phyloP scores from a whole-genome alignment of 2,329 filamentous ascomycete genomes.

The Alternaria triticina region DNA sequence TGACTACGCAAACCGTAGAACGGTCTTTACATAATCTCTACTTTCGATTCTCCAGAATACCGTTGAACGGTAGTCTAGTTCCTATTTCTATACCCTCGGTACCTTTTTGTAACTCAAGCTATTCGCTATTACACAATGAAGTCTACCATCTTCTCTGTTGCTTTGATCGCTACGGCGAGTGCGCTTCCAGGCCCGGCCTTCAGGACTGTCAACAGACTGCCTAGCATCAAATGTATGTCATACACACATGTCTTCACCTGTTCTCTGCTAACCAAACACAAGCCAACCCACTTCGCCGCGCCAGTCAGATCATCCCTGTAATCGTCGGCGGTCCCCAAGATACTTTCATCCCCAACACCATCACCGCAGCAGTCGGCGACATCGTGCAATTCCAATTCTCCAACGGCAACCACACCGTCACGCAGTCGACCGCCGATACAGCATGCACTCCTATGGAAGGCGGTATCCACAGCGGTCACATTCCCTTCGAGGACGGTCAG shows the following conservation, averaged over 20 bases:
- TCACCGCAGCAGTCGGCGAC: conserved; percentile 37
- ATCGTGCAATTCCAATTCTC: conserved; percentile 42
- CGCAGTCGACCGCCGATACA: conserved; percentile 31
- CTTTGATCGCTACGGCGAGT: conserved; percentile 15
- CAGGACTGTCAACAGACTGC: conserved; percentile 5
- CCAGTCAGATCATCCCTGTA: conserved; percentile 35
- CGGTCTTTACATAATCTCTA: conserved; percentile 29
- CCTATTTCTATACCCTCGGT: not conserved
- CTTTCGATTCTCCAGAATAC: conserved; percentile 9
- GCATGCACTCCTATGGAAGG: conserved; percentile 36
- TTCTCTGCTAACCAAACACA: not conserved
- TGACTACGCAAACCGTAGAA: conserved; percentile 30
- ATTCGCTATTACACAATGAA: conserved; percentile 22
- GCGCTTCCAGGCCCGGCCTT: conserved; percentile 22
- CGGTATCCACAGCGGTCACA: conserved; percentile 39
- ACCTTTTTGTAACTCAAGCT: not conserved
- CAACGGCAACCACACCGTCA: conserved; percentile 43
- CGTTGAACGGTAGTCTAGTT: conserved; percentile 33
- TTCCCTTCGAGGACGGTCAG: conserved; percentile 38
- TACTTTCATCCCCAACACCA: conserved; percentile 36
- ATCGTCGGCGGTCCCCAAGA: conserved; percentile 40
- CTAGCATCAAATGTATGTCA: conserved; percentile 5
- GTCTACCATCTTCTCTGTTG: conserved; percentile 13
- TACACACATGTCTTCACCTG: not conserved
- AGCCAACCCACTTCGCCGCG: conserved; percentile 31